Conservation (phyloP, 495 filamentous ascomycete species). For the Penicillium turbatum region DNA sequence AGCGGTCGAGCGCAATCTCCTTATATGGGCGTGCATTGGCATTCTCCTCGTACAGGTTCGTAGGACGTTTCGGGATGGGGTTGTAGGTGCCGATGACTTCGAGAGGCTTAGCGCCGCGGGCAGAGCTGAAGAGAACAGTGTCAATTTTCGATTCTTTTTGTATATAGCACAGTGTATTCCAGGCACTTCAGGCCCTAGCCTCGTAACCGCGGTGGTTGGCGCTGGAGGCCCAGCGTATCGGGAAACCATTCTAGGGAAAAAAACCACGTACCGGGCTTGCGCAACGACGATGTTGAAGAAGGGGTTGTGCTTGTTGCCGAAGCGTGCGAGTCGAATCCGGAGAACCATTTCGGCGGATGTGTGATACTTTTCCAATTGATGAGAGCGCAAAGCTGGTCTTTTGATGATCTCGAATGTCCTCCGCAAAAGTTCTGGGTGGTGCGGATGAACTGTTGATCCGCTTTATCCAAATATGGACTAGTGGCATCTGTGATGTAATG, state of each 20-base stretch:
- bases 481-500: slow-evolving; percentile 30
- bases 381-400: not conserved
- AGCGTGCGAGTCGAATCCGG: slow-evolving; percentile 87
- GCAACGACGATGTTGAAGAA: slow-evolving; percentile 97
- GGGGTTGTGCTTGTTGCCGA: slow-evolving; percentile 78
- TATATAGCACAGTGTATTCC: not conserved
- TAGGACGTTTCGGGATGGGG: slow-evolving; percentile 68
- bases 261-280: slow-evolving; percentile 73
- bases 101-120: slow-evolving; percentile 78
- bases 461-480: slow-evolving; percentile 18
- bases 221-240: slow-evolving; percentile 2
- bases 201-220: not conserved
- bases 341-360: slow-evolving; percentile 68
- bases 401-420: slow-evolving; percentile 10
- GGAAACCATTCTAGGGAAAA: not conserved
- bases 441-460: slow-evolving; percentile 32
- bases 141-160: not conserved
- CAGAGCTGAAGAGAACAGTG: slow-evolving; percentile 41
- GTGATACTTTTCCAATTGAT: slow-evolving; percentile 7
- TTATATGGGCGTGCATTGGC: slow-evolving; percentile 63
- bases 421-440: slow-evolving; percentile 29
- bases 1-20: slow-evolving; percentile 80
- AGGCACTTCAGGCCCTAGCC: not conserved
- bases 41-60: slow-evolving; percentile 58
- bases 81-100: slow-evolving; percentile 97